Percentiles rank a stretch among this genome's conserved stretches.
phyloP scores from a whole-genome alignment of 148 eudicot species.

The Diospyros lotus region DNA sequence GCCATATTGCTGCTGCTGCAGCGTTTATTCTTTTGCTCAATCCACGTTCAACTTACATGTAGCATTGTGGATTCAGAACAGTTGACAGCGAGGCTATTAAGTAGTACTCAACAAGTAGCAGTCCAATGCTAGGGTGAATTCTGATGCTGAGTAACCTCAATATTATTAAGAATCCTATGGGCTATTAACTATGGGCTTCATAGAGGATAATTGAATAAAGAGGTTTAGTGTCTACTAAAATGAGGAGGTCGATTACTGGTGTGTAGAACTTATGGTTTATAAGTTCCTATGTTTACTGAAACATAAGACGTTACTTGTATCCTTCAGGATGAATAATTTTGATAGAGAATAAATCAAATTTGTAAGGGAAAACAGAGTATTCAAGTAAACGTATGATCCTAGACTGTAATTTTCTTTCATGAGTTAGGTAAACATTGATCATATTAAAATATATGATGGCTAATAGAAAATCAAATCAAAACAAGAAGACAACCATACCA shows the following conservation, averaged over 20 bases:
- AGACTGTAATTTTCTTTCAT: background rate
- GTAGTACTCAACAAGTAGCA: background rate
- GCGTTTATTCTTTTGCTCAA: background rate
- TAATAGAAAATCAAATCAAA: constrained; percentile 7
- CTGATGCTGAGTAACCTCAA: background rate
- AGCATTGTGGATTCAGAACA: background rate
- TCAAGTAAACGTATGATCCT: constrained; percentile 1
- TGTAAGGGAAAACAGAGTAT: background rate
- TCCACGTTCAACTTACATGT: background rate
- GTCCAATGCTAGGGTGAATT: background rate
- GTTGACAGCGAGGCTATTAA: background rate
- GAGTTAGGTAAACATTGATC: background rate
- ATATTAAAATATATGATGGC: background rate
- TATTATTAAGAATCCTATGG: background rate
- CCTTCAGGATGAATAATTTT: background rate
- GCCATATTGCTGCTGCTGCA: background rate
- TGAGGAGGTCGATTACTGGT: background rate
- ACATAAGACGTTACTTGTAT: background rate
- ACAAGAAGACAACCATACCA: constrained; percentile 40
- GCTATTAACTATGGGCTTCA: background rate
- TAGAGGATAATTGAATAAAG: background rate
- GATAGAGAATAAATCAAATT: background rate
- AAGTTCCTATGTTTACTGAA: background rate
- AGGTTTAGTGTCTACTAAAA: background rate
- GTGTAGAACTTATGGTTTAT: background rate